Evolutionary conservation across 2,329 filamentous ascomycete genomes (phyloP).

Genomic region (Aurifilum marmelostoma): DNA sequence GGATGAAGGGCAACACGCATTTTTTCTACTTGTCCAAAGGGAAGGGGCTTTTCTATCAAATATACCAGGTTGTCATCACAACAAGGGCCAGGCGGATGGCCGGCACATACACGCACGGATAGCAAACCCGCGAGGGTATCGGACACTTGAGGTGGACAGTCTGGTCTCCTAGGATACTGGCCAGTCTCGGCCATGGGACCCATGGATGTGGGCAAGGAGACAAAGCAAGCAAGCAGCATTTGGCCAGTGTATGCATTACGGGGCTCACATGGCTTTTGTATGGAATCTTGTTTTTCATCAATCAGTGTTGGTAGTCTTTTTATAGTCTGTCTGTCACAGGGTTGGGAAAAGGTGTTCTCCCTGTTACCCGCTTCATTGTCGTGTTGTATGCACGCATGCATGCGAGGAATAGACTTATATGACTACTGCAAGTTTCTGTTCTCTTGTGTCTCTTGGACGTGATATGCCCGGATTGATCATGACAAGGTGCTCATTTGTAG

Average conservation of each 20-base stretch:
- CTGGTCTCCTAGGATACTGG: constrained; percentile 15
- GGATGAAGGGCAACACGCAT: not conserved
- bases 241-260: constrained; percentile 24
- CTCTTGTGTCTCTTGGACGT: not conserved
- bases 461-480: not conserved
- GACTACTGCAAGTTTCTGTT: constrained; percentile 7
- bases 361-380: not conserved
- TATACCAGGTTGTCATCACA: constrained; percentile 11
- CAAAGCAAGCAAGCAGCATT: constrained; percentile 22
- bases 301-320: constrained; percentile 21
- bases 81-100: constrained; percentile 7
- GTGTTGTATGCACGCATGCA: constrained; percentile 18
- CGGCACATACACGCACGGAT: constrained; percentile 3
- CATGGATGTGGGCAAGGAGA: not conserved
- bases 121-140: constrained; percentile 4
- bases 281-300: constrained; percentile 15
- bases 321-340: not conserved
- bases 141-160: constrained; percentile 9
- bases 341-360: not conserved
- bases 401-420: constrained; percentile 14
- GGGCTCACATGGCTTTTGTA: constrained; percentile 24
- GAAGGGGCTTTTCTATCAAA: not conserved
- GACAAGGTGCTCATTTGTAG: not conserved
- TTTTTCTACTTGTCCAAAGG: constrained; percentile 21
- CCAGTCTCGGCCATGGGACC: constrained; percentile 10